Evolutionary conservation across 208 protist genomes (phyloP).

Genomic region (Trypanosoma scelopori): DNA sequence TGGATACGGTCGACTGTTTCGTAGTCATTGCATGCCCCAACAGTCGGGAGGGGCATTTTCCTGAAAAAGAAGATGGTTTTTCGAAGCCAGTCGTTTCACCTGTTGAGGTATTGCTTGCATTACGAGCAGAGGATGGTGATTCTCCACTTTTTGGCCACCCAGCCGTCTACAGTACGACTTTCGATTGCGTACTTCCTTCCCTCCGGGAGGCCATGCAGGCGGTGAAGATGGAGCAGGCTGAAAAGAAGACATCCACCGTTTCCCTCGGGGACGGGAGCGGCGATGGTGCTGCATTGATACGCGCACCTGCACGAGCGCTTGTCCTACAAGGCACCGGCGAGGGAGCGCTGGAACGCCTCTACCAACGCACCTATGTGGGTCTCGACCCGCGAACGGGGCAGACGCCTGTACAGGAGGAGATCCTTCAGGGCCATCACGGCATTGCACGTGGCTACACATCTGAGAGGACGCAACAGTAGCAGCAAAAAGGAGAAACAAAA

Average conservation of each 20-base stretch:
- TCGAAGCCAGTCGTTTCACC: conserved; percentile 89
- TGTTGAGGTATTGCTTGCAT: conserved; percentile 79
- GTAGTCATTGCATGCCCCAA: conserved; percentile 85
- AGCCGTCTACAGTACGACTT: conserved; percentile 61
- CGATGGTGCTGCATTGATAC: conserved; percentile 21
- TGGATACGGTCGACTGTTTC: conserved; percentile 88
- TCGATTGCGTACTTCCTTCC: conserved; percentile 40
- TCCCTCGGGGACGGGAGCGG: conserved; percentile 17
- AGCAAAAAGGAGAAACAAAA: conserved; percentile 1
- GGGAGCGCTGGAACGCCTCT: conserved; percentile 58
- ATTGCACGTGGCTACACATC: conserved; percentile 80
- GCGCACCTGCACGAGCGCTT: conserved; percentile 23
- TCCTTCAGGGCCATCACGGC: conserved; percentile 70
- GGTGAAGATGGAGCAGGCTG: background rate
- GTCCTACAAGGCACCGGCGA: conserved; percentile 8
- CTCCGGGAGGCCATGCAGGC: conserved; percentile 26
- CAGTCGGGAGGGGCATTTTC: conserved; percentile 73
- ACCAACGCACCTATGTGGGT: conserved; percentile 75
- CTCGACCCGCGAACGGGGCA: conserved; percentile 70
- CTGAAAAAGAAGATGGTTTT: conserved; percentile 70
- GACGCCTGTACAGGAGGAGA: conserved; percentile 70
- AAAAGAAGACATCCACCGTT: conserved; percentile 12
- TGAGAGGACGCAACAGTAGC: conserved; percentile 33
- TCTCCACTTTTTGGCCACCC: conserved; percentile 53
- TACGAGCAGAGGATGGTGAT: conserved; percentile 33